Conservation (phyloP, 495 filamentous ascomycete genomes). For the Penicillium alfredii region DNA sequence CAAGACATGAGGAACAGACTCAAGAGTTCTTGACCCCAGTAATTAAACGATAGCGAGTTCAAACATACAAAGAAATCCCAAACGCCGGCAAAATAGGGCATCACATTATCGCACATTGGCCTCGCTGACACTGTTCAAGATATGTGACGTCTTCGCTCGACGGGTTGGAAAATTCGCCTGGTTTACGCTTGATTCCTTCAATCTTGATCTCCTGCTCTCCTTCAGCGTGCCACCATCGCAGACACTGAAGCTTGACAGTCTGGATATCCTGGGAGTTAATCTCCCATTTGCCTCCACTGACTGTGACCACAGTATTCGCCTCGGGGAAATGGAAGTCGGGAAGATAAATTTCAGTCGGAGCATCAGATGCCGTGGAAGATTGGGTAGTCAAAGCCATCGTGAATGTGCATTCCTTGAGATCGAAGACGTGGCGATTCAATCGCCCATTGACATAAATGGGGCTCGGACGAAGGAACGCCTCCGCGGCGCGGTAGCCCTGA, state of each 20-base stretch:
- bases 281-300: conserved; percentile 84
- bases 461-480: conserved; percentile 84
- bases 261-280: conserved; percentile 66
- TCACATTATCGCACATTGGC: conserved; percentile 49
- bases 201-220: conserved; percentile 78
- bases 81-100: background rate
- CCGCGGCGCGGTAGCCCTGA: conserved; percentile 79
- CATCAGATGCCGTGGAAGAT: conserved; percentile 45
- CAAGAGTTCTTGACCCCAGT: no score
- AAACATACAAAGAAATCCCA: background rate
- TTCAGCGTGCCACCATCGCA: conserved; percentile 86
- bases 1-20: no score
- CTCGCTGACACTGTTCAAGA: conserved; percentile 52
- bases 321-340: conserved; percentile 93
- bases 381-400: conserved; percentile 56
- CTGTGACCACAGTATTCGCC: conserved; percentile 57
- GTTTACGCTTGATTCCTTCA: conserved; percentile 62
- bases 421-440: conserved; percentile 66
- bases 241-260: conserved; percentile 59
- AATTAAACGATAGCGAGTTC: no score
- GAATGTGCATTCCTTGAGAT: conserved; percentile 70
- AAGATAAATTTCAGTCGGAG: conserved; percentile 78
- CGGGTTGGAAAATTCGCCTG: conserved; percentile 29
- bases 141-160: conserved; percentile 56
- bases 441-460: conserved; percentile 69